phyloP scores from a whole-genome alignment of 164 flowering plant genomes.

The Nymphaea colorata region DNA sequence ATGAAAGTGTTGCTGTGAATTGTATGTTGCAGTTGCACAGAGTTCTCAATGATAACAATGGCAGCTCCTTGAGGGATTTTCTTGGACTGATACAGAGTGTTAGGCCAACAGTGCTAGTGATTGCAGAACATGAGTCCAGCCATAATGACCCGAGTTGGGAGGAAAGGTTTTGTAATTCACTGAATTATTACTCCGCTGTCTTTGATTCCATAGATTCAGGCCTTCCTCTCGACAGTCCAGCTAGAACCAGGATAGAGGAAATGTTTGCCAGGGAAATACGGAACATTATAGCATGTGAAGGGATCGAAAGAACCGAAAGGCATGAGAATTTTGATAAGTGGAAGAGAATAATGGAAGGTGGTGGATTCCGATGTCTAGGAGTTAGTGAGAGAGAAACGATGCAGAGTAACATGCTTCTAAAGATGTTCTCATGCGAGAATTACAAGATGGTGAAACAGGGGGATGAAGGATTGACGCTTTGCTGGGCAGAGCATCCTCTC shows the following conservation, averaged over 20 bases:
- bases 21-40: slow-evolving; percentile 76
- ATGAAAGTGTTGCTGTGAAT: slow-evolving; percentile 72
- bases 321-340: slow-evolving; percentile 56
- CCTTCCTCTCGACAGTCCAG: slow-evolving; percentile 45
- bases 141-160: slow-evolving; percentile 47
- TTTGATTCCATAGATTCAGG: slow-evolving; percentile 57
- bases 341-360: slow-evolving; percentile 56
- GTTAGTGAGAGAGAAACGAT: slow-evolving; percentile 49
- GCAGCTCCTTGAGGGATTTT: slow-evolving; percentile 58
- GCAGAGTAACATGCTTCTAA: slow-evolving; percentile 71
- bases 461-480: slow-evolving; percentile 46
- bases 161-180: slow-evolving; percentile 43
- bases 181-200: slow-evolving; percentile 72
- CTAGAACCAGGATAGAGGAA: slow-evolving; percentile 68
- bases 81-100: slow-evolving; percentile 74
- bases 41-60: slow-evolving; percentile 53
- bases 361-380: slow-evolving; percentile 43
- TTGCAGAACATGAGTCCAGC: slow-evolving; percentile 84
- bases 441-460: slow-evolving; percentile 39
- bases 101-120: slow-evolving; percentile 40
- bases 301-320: slow-evolving; percentile 68
- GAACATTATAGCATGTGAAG: slow-evolving; percentile 77
- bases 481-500: slow-evolving; percentile 73
- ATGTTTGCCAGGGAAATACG: slow-evolving; percentile 73
- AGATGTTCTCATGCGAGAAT: slow-evolving; percentile 47